Evolutionary conservation across 202 grass and related monocot genomes (phyloP).

Genomic region (Digitaria exilis): DNA sequence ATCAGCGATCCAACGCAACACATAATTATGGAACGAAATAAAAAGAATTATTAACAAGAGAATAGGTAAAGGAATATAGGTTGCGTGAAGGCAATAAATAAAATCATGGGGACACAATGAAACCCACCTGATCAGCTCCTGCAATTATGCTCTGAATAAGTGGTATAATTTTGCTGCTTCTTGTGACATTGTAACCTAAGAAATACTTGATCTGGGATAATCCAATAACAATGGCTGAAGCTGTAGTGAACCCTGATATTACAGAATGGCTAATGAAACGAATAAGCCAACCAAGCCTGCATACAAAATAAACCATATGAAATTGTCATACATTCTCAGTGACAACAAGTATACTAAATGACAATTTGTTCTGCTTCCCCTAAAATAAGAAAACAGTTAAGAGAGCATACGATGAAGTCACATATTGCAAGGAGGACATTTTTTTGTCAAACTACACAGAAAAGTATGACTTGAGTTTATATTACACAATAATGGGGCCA

Average conservation of each 20-base stretch:
- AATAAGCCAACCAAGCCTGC: slow-evolving; percentile 94
- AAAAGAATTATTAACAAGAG: neutral
- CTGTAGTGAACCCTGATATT: slow-evolving; percentile 97
- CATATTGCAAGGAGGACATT: slow-evolving; percentile 13
- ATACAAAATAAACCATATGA: slow-evolving; percentile 29
- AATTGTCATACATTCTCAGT: slow-evolving; percentile 6
- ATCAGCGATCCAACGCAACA: no score
- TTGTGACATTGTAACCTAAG: slow-evolving; percentile 76
- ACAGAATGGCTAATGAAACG: slow-evolving; percentile 98
- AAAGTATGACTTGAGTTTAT: neutral
- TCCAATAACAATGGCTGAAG: slow-evolving; percentile 94
- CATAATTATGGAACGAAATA: no score
- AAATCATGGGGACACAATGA: slow-evolving; percentile 27
- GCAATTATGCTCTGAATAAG: slow-evolving; percentile 80
- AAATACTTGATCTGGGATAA: slow-evolving; percentile 98
- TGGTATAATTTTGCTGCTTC: slow-evolving; percentile 96
- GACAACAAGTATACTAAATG: slow-evolving; percentile 24
- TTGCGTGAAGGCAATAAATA: slow-evolving; percentile 18
- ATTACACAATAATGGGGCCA: neutral
- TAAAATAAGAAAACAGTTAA: neutral
- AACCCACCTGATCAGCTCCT: slow-evolving; percentile 75
- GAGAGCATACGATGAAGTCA: neutral
- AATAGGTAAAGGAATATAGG: neutral
- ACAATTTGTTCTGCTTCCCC: neutral
- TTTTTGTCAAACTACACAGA: neutral